phyloP scores from a whole-genome alignment of 2,329 filamentous ascomycete species.

The Cercospora zeae-maydis region DNA sequence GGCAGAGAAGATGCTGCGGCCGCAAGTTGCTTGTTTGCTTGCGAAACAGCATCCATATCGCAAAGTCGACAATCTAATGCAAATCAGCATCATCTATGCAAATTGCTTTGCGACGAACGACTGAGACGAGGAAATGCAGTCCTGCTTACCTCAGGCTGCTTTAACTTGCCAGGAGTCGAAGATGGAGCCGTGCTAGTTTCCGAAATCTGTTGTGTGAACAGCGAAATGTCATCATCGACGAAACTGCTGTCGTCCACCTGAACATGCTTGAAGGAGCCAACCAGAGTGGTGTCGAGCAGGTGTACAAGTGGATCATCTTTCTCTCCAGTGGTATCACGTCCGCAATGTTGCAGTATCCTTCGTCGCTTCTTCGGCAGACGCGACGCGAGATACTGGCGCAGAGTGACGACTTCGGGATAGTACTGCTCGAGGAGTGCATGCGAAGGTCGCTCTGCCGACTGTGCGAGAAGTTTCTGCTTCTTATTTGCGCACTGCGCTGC shows the following conservation, averaged over 20 bases:
- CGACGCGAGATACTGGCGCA: conserved; percentile 31
- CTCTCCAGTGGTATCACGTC: conserved; percentile 12
- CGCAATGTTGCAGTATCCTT: conserved; percentile 27
- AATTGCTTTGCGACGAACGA: conserved; percentile 49
- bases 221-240: conserved; percentile 40
- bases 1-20: conserved; percentile 73
- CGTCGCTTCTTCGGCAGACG: conserved; percentile 27
- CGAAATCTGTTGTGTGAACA: conserved; percentile 46
- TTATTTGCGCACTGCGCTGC: conserved; percentile 15
- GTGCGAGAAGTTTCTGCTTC: conserved; percentile 10
- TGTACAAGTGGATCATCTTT: conserved; percentile 43
- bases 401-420: conserved; percentile 29
- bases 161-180: conserved; percentile 29
- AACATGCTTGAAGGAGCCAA: conserved; percentile 52
- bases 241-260: conserved; percentile 23
- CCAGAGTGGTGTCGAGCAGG: conserved; percentile 66
- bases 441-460: conserved; percentile 7
- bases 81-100: conserved; percentile 19
- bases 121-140: conserved; percentile 15
- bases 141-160: conserved; percentile 44
- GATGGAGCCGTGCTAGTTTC: conserved; percentile 25
- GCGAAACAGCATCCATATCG: conserved; percentile 72
- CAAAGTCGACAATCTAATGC: conserved; percentile 47
- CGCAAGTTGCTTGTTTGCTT: conserved; percentile 49
- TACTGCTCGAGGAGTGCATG: conserved; percentile 27